Conservation (phyloP, 352 stramenopile species). For the Globisporangium paddicum region DNA sequence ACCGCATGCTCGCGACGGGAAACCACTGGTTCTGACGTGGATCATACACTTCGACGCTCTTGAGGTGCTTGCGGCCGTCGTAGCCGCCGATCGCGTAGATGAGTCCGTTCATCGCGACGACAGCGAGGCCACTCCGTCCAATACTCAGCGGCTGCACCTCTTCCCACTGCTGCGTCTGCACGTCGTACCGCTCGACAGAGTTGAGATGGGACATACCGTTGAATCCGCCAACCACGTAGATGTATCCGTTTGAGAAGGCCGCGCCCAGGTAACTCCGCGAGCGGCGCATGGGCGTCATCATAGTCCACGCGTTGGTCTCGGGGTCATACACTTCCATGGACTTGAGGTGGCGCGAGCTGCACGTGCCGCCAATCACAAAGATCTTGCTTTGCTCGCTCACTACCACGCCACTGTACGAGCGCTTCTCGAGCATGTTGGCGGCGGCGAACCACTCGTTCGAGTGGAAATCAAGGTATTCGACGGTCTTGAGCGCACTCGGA, state of each 20-base stretch:
- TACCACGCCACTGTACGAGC: slow-evolving; percentile 59
- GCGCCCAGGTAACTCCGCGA: slow-evolving; percentile 61
- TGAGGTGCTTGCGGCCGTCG: slow-evolving; percentile 57
- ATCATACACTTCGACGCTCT: slow-evolving; percentile 64
- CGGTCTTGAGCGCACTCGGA: slow-evolving; percentile 39
- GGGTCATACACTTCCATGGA: slow-evolving; percentile 56
- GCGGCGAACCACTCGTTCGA: slow-evolving; percentile 48
- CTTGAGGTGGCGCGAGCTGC: slow-evolving; percentile 49
- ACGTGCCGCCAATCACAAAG: slow-evolving; percentile 58
- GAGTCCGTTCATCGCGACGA: slow-evolving; percentile 38
- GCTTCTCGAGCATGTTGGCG: slow-evolving; percentile 42
- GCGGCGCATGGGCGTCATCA: slow-evolving; percentile 51
- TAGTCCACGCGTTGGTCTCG: slow-evolving; percentile 41
- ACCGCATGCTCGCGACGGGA: slow-evolving; percentile 39
- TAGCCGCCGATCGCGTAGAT: slow-evolving; percentile 69
- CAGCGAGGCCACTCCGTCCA: slow-evolving; percentile 52
- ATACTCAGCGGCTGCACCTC: slow-evolving; percentile 40
- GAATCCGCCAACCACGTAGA: slow-evolving; percentile 69
- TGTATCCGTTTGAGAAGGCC: slow-evolving; percentile 32
- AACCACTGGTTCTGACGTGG: slow-evolving; percentile 42
- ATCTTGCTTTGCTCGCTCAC: slow-evolving; percentile 44
- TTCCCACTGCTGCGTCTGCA: slow-evolving; percentile 44
- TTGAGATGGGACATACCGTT: slow-evolving; percentile 60
- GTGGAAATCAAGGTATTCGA: slow-evolving; percentile 72
- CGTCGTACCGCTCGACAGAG: slow-evolving; percentile 51